Conservation (phyloP, 257 asterid genomes). For the Jasminum sambac region DNA sequence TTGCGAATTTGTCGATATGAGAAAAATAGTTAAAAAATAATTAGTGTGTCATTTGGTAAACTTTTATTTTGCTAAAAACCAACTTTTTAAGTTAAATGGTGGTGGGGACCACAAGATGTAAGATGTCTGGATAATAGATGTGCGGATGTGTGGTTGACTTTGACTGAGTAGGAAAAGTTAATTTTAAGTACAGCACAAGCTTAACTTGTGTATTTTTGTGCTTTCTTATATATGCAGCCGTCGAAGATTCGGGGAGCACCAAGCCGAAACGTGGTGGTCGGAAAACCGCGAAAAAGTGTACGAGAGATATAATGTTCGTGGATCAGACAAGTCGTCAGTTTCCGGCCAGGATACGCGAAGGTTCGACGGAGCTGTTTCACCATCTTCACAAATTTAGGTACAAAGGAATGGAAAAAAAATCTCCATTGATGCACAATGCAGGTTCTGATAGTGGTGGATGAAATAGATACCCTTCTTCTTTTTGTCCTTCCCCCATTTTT, state of each 20-base stretch:
- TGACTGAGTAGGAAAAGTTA: no score
- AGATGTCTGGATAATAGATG: no score
- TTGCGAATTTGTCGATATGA: no score
- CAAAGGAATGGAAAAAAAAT: constrained; percentile 5
- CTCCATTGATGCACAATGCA: constrained; percentile 29
- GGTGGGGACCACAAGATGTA: no score
- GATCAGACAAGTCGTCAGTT: constrained; percentile 80
- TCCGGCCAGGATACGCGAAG: constrained; percentile 65
- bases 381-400: constrained; percentile 69
- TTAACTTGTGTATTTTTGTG: background rate
- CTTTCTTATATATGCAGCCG: constrained; percentile 49
- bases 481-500: constrained; percentile 22
- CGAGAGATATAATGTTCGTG: constrained; percentile 81
- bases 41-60: no score
- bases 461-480: constrained; percentile 23
- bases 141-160: no score
- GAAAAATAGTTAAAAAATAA: no score
- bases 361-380: constrained; percentile 74
- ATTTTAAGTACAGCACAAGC: no score
- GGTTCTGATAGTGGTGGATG: constrained; percentile 35
- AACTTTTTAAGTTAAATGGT: no score
- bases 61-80: no score
- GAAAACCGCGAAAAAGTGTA: constrained; percentile 94
- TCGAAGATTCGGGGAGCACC: constrained; percentile 96
- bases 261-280: constrained; percentile 99